These are phyloP conservation scores for Trichoderma lentiforme DNA, from an alignment of 2,329 filamentous ascomycete species.

Conservation along the genomic window DNA sequence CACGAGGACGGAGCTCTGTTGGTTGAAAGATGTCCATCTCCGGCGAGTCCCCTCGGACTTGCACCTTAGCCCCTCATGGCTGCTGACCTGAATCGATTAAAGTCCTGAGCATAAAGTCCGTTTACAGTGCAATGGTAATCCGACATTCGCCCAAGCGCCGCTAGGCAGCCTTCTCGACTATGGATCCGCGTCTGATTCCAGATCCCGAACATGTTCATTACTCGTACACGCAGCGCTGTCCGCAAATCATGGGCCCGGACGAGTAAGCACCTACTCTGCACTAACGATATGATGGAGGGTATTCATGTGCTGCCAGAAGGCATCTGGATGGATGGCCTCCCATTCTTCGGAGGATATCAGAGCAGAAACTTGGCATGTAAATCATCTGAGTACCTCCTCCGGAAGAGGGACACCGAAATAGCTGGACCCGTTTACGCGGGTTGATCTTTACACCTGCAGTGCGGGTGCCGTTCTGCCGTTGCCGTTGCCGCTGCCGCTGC, in stretches of 20 bases:
- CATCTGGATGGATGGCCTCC: background rate
- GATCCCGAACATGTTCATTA: background rate
- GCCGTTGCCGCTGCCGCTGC: too few relatives aligned
- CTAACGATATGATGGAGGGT: background rate
- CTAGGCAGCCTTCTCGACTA: background rate
- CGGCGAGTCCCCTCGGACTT: background rate
- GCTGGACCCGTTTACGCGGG: background rate
- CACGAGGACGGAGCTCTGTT: background rate
- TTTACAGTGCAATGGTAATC: background rate
- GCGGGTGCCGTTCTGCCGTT: background rate
- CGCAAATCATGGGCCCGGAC: background rate
- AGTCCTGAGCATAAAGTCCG: background rate
- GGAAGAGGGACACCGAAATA: background rate
- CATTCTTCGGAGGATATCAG: background rate
- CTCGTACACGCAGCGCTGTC: background rate
- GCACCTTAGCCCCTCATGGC: background rate
- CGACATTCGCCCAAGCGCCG: background rate
- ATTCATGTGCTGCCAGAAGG: background rate
- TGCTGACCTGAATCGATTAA: background rate
- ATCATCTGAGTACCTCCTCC: background rate
- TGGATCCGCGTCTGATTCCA: background rate
- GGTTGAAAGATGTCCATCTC: background rate
- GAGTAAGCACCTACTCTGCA: constrained; percentile 4
- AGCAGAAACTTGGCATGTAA: background rate
- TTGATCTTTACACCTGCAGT: background rate